Base-by-base conservation (phyloP, 768 basidiomycete species). In the Pseudohyphozyma bogoriensis region DNA sequence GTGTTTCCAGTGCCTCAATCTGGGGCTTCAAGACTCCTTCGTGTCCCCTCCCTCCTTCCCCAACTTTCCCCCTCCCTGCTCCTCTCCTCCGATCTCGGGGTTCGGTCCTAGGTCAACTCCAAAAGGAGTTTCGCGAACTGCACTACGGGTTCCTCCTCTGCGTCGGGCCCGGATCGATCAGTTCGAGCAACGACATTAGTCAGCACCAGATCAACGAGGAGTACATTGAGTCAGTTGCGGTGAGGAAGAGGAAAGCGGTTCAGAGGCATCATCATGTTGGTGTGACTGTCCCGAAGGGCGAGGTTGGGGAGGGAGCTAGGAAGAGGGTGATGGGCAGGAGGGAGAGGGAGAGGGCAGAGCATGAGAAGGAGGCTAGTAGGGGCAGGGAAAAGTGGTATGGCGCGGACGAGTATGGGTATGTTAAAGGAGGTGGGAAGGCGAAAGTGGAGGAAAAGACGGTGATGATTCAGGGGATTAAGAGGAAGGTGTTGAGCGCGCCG, bases 141-240 rank as follows among this genome's bases (percentile, higher is more conserved):
- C 60, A 61, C 54, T 65, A 49, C 29, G 64, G 60, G 13, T 61
- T 62, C 60, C 56, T 58, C 33, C 64, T 65, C 51, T 65, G 64
- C 57, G 60, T 65, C 54, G 64, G 64, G 0, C 64, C 64, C 13
- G 64, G 60, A 10, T 45, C 53, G 7, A 13, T 50, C 10, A 55
- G 52, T 8, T 36, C 49, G n/a, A 62, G 60, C 40, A 26, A 56
- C 42, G 58, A 59, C 15, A 39, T 66, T n/a, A 20, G 24, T 16
- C 31, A 58, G 9, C 65, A 66, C 31, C 54, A 59, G 47, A 66
- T 62, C 39, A 65, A 61, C 33, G 64, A 65, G 15, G 33, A 13
- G 12, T 52, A 52, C 24, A 24, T 36, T 4, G 51, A n/a, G 1
- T 26, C 36, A 20, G 12, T 15, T 35, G 20, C 36, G 24, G 18